Base-by-base conservation (phyloP, 1,284 basidiomycete species). In the Schizophyllum amplum region DNA sequence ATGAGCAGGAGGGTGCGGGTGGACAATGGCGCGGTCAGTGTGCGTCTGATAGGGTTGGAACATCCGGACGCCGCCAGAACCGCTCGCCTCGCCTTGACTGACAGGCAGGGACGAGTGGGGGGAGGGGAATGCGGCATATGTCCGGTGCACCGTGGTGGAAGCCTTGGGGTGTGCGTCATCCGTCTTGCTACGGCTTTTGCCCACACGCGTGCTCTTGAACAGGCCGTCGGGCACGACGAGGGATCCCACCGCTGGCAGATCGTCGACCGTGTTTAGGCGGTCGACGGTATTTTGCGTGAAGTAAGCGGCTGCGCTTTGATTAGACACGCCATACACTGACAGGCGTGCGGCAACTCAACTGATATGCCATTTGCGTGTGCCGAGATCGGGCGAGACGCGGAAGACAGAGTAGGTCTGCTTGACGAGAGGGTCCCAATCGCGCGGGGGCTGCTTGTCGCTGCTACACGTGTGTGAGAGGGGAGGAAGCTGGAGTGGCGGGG, bases 381-480 rank as follows among this genome's bases (percentile, higher is more conserved):
- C 84, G 33, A 42, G 48, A 50, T 50, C 21, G 24, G 21, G 48
- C 20, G 24, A 24, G 11, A 50, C 20, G 48, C 48, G 48, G 48
- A 50, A 50, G 46, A 86, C 87, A 0, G 86, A 88, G 65, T 89
- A 90, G 1, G 87, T 89, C 66, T 89, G 87, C 68, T 90, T 90
- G 60, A 90, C 83, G 47, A 87, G 74, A 5, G 81, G 82, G 63
- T 89, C 84, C 80, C 84, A 87, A 59, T 82, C 81, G 55, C 80
- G 76, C 46, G 75, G 77, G n/a, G 81, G 79, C 57, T 76, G 74
- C 52, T 71, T 73, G 56, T 75, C 73, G 22, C 69, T 64, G 7
- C 63, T 54, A 48, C 69, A 73, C 56, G 58, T 64, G 63, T 24
- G 21, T 49, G 57, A 55, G 27, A 58, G 51, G 52, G 22, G 51